A percentile compares a stretch with the other conserved stretches of the same genome.
Evolutionary conservation across 257 asterid species (phyloP).

Genomic region (Solanum virginianum): DNA sequence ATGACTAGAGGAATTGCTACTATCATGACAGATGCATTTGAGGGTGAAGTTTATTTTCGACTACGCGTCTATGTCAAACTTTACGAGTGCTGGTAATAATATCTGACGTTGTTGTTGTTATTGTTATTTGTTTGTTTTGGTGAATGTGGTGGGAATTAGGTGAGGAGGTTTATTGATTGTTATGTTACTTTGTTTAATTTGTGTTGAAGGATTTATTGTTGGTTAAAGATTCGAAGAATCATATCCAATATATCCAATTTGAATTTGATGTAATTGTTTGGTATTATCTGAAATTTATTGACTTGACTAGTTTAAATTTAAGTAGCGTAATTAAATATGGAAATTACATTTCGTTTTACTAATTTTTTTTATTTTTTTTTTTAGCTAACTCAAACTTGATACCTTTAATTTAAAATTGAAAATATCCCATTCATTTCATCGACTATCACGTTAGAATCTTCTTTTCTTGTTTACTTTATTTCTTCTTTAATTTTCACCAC

Average conservation of each 20-base stretch:
- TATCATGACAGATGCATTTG: constrained; percentile 51
- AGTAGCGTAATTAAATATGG: too few species aligned
- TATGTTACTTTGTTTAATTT: not conserved
- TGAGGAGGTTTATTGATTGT: not conserved
- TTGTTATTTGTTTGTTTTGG: not conserved
- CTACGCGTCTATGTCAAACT: constrained; percentile 46
- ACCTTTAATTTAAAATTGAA: not conserved
- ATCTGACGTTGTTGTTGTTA: not conserved
- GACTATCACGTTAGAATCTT: too few species aligned
- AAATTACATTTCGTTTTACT: too few species aligned
- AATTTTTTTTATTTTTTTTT: not conserved
- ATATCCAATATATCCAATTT: not conserved
- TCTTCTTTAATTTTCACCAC: too few species aligned
- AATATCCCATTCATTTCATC: not conserved
- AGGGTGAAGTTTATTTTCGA: constrained; percentile 63
- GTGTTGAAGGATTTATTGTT: not conserved
- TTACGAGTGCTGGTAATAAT: constrained; percentile 58
- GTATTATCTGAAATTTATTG: not conserved
- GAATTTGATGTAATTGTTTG: not conserved
- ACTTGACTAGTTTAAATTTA: not conserved
- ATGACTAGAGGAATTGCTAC: constrained; percentile 81
- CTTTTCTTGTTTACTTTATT: too few species aligned
- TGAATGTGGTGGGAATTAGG: too few species aligned
- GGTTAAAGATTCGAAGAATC: not conserved
- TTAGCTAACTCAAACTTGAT: accelerated